These are phyloP conservation scores for Tylopilus orsonianus DNA, from an alignment of 1,284 basidiomycete genomes.

Conservation along the genomic window DNA sequence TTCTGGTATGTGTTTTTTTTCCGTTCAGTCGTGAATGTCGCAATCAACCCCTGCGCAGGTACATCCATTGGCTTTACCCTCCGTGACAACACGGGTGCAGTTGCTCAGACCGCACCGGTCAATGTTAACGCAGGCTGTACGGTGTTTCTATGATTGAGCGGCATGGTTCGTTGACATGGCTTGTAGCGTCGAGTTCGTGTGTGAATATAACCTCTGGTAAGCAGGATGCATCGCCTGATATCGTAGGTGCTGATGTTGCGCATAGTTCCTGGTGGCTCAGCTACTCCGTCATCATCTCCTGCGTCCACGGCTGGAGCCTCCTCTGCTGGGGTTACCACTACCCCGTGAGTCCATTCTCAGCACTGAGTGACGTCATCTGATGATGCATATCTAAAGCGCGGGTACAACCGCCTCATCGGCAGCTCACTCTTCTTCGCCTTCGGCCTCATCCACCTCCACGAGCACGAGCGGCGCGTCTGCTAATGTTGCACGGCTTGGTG, in stretches of 20 bases:
- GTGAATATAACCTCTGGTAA: constrained; percentile 26
- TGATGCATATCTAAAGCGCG: not conserved
- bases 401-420: constrained; percentile 11
- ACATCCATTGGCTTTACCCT: constrained; percentile 50
- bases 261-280: constrained; percentile 18
- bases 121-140: constrained; percentile 47
- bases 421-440: constrained; percentile 9
- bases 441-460: constrained; percentile 19
- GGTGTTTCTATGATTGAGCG: constrained; percentile 16
- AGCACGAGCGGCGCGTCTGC: constrained; percentile 31
- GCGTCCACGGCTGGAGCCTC: constrained; percentile 8
- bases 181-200: constrained; percentile 37
- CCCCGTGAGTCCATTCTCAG: constrained; percentile 19
- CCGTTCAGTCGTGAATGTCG: not conserved
- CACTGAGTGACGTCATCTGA: constrained; percentile 11
- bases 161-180: not conserved
- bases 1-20: constrained; percentile 3
- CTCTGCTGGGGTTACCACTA: constrained; percentile 2
- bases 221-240: not conserved
- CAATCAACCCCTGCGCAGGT: constrained; percentile 31
- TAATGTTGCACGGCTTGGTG: constrained; percentile 38
- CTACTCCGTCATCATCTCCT: constrained; percentile 22
- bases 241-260: constrained; percentile 10
- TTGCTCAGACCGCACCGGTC: constrained; percentile 51
- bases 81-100: constrained; percentile 49